Base-by-base conservation (phyloP, 2,329 filamentous ascomycete species). In the Xylaria hypoxylon region DNA sequence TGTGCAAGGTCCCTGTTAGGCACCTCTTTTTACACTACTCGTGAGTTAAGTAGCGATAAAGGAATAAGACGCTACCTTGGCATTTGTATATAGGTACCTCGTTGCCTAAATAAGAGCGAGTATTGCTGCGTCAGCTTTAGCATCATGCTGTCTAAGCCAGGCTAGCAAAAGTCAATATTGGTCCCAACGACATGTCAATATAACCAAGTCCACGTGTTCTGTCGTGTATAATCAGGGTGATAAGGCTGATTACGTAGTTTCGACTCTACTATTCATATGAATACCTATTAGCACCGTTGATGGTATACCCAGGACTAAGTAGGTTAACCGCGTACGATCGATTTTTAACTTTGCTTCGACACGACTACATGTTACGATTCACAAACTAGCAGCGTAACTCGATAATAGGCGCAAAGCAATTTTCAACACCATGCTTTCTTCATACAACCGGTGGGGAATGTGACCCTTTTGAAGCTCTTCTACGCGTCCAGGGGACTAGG, bases 161-260 rank as follows among this genome's bases (percentile, higher is more conserved):
- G 11, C 7, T 33, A 28, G n/a, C 11, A 11, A 15, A 42, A 26
- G 17, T 51, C 50, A 62, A 48, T 48, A 17, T 38, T 38, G 38
- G 50, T n/a, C 50, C 40, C 31, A 13, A 55, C 40, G 48, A 47
- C 35, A 38, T 38, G 35, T 38, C 10, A 38, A 38, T 13, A 38
- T 38, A 38, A 55, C 22, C n/a, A 8, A 65, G 26, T 47, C 26
- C 52, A 58, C 59, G 59, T 58, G 57, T 55, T 28, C 57, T 42
- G 51, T 44, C 31, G 28, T 26, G 22, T 40, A 28, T 47, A 50
- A 6, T 11, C 3, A 35, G 28, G 19, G 19, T 51, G 45, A 45
- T 56, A 55, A 62, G 64, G 64, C 64, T 66, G 64, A 57, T 57
- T 53, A 38, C 28, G n/a, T n/a, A 42, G 35, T 35, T 33, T 19